Conservation (phyloP, 2,329 filamentous ascomycete species). For the Thelonectria discophora region DNA sequence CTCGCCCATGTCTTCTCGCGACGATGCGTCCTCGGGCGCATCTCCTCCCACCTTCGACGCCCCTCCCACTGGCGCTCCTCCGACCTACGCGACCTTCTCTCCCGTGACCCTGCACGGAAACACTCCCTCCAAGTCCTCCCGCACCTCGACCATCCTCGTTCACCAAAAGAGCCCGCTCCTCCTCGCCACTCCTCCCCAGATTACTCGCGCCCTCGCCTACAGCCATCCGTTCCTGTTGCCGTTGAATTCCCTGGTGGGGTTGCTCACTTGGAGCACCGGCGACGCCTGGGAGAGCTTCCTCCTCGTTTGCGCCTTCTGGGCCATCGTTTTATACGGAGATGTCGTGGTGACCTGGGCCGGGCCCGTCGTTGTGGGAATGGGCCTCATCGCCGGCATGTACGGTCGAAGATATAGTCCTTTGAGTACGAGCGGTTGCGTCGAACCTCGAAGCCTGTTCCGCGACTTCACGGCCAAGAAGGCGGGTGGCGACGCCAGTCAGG, state of each 20-base stretch:
- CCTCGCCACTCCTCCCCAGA: conserved; percentile 90
- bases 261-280: conserved; percentile 92
- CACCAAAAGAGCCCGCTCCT: conserved; percentile 96
- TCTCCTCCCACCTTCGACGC: conserved; percentile 46
- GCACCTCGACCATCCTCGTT: conserved; percentile 90
- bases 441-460: conserved; percentile 53
- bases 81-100: conserved; percentile 90
- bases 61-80: conserved; percentile 55
- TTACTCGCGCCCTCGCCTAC: conserved; percentile 93
- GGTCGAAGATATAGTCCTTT: conserved; percentile 87
- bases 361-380: conserved; percentile 81
- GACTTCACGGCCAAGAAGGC: conserved; percentile 35
- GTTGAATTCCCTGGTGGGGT: conserved; percentile 82
- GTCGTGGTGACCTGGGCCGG: conserved; percentile 81
- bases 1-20: conserved; percentile 51
- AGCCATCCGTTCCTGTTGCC: conserved; percentile 94
- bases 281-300: conserved; percentile 98
- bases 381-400: conserved; percentile 92
- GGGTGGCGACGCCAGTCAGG: conserved; percentile 32
- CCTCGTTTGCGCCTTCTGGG: conserved; percentile 86
- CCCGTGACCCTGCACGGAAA: conserved; percentile 79
- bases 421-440: conserved; percentile 80
- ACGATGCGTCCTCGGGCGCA: conserved; percentile 48
- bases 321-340: conserved; percentile 84
- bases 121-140: conserved; percentile 67